Base-by-base conservation (phyloP, 2,329 filamentous ascomycete genomes). In the Ampelomyces quisqualis region DNA sequence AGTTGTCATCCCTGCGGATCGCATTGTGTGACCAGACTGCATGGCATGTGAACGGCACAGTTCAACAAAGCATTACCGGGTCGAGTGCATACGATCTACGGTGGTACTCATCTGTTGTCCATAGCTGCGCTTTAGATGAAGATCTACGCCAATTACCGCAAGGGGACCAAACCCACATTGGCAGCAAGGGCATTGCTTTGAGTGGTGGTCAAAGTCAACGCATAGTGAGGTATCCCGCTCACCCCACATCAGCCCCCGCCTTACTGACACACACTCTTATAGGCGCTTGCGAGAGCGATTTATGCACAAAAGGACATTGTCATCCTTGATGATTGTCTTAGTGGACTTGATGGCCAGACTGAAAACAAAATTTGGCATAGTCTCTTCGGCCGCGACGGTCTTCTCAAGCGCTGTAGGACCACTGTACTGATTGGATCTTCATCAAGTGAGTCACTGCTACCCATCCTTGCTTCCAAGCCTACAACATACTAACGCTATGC, bases 151-250 rank as follows among this genome's bases (percentile, higher is more conserved):
- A 62, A 37, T 42, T 66, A 32, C 61, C 62, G 19, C 51, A 60
- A 33, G 63, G 63, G 18, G 57, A 71, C 38, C 63, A 70, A 32
- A 77, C 75, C 11, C 53, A 72, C 20, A 72, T 77, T 40, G 76
- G 76, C 11, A 77, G 72, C 51, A 73, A 74, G 49, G 76, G 76
- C 22, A 69, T 75, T 40, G 68, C 72, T 17, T 65, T 79, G 22
- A 78, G 75, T 55, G 75, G 75, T 20, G 76, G 76, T 4, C 76
- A 79, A 47, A 76, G 71, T 45, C 74, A 77, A 45, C 70, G 76
- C 34, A 71, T 78, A 49, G 73, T 68, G 43, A 60, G 64, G 28
- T 41, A 30, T 45, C 40, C 43, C 15, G 5, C 48, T 44, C 43
- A 49, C 44, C 49, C 47, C 53, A 36, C 53, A 23, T 40, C 34